Conservation (phyloP, 2,329 filamentous ascomycete species). For the Trichophyton rubrum region DNA sequence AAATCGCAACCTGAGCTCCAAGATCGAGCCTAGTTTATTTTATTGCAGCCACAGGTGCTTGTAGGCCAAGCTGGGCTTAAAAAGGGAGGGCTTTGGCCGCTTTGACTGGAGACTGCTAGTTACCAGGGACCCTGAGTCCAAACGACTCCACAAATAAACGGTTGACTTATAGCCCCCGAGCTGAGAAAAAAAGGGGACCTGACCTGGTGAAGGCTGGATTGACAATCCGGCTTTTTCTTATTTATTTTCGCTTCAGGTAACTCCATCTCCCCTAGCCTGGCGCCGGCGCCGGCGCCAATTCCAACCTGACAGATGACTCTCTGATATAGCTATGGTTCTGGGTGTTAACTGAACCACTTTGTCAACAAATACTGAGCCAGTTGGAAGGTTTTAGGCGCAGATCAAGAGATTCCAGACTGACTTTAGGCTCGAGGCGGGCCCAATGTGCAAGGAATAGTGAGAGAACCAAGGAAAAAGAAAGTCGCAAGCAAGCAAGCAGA, state of each 20-base stretch:
- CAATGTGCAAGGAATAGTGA: conserved; percentile 3
- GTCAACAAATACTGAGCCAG: neutral
- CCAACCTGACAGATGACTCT: neutral
- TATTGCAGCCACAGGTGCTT: neutral
- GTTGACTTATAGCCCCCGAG: neutral
- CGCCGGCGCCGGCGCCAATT: neutral
- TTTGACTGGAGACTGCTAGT: neutral
- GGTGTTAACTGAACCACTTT: neutral
- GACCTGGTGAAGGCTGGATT: neutral
- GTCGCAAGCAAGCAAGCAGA: neutral
- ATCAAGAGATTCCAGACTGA: conserved; percentile 6
- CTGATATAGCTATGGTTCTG: conserved; percentile 1
- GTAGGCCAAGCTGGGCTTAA: neutral
- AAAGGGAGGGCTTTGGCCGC: neutral
- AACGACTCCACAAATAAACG: conserved; percentile 1
- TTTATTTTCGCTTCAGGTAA: conserved; percentile 1
- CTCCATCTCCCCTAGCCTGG: conserved; percentile 1
- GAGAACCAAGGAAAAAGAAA: conserved; percentile 3
- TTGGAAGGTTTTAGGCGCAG: conserved; percentile 3
- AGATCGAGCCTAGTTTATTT: neutral
- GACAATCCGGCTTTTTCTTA: neutral
- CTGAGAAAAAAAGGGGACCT: neutral
- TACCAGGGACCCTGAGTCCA: neutral
- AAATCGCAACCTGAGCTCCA: neutral
- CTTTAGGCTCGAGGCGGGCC: conserved; percentile 5